Percentiles rank a stretch among this genome's conserved stretches.
Evolutionary conservation across 768 basidiomycete genomes (phyloP).

Genomic region (Crassisporium funariophilum): DNA sequence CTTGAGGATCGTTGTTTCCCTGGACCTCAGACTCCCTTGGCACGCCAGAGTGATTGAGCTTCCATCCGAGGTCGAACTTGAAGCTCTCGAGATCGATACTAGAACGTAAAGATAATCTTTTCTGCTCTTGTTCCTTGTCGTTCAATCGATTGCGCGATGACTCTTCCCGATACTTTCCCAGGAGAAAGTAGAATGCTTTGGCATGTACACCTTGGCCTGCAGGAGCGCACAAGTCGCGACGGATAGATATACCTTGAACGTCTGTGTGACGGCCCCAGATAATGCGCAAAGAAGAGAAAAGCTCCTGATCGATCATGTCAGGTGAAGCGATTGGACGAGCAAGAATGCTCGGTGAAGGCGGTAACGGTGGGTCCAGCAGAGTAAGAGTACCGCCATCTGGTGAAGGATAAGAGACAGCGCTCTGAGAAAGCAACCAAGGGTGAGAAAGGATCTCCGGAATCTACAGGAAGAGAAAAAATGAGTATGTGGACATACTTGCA

Average conservation of each 20-base stretch:
- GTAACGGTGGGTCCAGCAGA: slow-evolving; percentile 39
- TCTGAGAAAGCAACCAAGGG: slow-evolving; percentile 72
- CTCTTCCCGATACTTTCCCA: slow-evolving; percentile 74
- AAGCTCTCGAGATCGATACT: slow-evolving; percentile 26
- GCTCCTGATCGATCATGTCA: slow-evolving; percentile 72
- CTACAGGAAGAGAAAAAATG: slow-evolving; percentile 40
- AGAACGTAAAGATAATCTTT: slow-evolving; percentile 16
- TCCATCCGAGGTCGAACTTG: slow-evolving; percentile 42
- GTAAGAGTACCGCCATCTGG: slow-evolving; percentile 28
- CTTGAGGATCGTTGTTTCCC: slow-evolving; percentile 17
- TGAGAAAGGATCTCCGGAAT: slow-evolving; percentile 85
- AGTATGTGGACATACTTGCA: background rate
- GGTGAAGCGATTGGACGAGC: slow-evolving; percentile 71
- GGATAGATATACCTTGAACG: slow-evolving; percentile 51
- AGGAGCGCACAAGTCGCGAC: slow-evolving; percentile 67
- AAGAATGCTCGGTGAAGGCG: slow-evolving; percentile 68
- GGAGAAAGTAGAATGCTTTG: slow-evolving; percentile 88
- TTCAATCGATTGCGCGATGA: slow-evolving; percentile 46
- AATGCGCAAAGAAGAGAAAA: slow-evolving; percentile 75
- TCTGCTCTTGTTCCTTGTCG: slow-evolving; percentile 34
- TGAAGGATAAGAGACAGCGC: slow-evolving; percentile 46
- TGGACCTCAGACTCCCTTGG: slow-evolving; percentile 33
- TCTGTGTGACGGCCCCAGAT: slow-evolving; percentile 84
- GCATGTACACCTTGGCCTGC: slow-evolving; percentile 72
- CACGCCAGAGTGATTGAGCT: slow-evolving; percentile 31